Conservation (phyloP, 495 filamentous ascomycete genomes). For the Aspergillus incahuasiensis region DNA sequence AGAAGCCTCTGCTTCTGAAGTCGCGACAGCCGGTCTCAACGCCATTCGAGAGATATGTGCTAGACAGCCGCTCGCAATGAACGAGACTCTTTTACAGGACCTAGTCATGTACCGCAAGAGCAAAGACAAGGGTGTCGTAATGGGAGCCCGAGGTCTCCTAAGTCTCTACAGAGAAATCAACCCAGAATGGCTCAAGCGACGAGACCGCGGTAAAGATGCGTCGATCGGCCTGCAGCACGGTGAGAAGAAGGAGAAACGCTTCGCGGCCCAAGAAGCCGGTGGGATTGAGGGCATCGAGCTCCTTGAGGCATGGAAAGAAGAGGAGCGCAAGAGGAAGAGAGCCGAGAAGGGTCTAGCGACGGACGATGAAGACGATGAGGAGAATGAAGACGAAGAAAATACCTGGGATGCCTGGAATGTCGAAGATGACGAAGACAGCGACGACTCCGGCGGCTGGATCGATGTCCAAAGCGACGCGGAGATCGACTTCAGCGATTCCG, state of each 20-base stretch:
- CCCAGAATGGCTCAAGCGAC: constrained; percentile 81
- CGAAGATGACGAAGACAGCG: constrained; percentile 66
- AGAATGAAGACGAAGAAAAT: constrained; percentile 56
- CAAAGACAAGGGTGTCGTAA: constrained; percentile 96
- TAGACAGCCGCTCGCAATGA: constrained; percentile 91
- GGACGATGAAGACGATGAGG: constrained; percentile 53
- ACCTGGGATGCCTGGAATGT: constrained; percentile 83
- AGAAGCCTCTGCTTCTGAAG: constrained; percentile 85
- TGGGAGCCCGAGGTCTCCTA: constrained; percentile 89
- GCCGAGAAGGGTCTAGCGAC: constrained; percentile 58
- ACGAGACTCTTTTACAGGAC: constrained; percentile 91
- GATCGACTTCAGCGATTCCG: constrained; percentile 68
- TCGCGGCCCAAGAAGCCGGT: constrained; percentile 71
- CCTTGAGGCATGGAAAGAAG: constrained; percentile 88
- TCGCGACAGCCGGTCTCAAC: constrained; percentile 89
- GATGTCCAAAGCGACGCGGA: constrained; percentile 81
- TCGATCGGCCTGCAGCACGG: constrained; percentile 73
- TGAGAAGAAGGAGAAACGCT: constrained; percentile 63
- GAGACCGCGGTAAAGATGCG: constrained; percentile 90
- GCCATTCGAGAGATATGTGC: constrained; percentile 91
- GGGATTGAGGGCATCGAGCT: constrained; percentile 91
- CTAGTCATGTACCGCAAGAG: constrained; percentile 93
- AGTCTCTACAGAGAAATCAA: constrained; percentile 86
- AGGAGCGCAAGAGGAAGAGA: constrained; percentile 69
- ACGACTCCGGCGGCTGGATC: constrained; percentile 86